Evolutionary conservation across 371 early-diverging fungal species (phyloP).

Genomic region (Neoconidiobolus thromboides): DNA sequence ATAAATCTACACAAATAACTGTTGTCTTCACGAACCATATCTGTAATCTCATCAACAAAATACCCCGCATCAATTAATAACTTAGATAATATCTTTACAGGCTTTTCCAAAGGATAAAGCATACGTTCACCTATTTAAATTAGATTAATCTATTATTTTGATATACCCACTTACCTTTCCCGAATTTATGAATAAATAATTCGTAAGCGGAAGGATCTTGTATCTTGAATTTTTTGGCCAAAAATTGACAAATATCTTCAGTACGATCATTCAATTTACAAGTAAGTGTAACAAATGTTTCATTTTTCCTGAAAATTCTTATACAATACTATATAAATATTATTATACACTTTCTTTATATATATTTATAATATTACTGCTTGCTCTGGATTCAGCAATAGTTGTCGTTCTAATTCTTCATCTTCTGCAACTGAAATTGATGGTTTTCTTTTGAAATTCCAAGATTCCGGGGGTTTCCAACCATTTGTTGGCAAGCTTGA

Average conservation of each 20-base stretch:
- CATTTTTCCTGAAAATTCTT: not conserved
- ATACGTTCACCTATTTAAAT: constrained; percentile 28
- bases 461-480: constrained; percentile 3
- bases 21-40: constrained; percentile 63
- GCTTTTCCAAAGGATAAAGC: constrained; percentile 40
- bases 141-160: not conserved
- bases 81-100: constrained; percentile 42
- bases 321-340: not conserved
- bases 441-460: not conserved
- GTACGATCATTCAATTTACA: not conserved
- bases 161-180: constrained; percentile 20
- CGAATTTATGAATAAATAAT: constrained; percentile 35
- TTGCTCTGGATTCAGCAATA: not conserved
- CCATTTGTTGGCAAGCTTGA: not conserved
- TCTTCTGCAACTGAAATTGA: not conserved
- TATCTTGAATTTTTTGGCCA: constrained; percentile 58
- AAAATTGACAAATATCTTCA: constrained; percentile 27
- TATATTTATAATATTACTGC: not conserved
- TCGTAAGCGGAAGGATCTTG: constrained; percentile 49
- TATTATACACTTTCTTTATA: not conserved
- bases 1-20: constrained; percentile 59
- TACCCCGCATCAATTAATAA: constrained; percentile 61
- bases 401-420: not conserved
- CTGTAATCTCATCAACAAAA: constrained; percentile 48
- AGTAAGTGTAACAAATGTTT: constrained; percentile 2